Percentiles rank a stretch among this genome's conserved stretches.
Conservation (phyloP, 2,329 filamentous ascomycete species). For the Fusarium sp. region DNA sequence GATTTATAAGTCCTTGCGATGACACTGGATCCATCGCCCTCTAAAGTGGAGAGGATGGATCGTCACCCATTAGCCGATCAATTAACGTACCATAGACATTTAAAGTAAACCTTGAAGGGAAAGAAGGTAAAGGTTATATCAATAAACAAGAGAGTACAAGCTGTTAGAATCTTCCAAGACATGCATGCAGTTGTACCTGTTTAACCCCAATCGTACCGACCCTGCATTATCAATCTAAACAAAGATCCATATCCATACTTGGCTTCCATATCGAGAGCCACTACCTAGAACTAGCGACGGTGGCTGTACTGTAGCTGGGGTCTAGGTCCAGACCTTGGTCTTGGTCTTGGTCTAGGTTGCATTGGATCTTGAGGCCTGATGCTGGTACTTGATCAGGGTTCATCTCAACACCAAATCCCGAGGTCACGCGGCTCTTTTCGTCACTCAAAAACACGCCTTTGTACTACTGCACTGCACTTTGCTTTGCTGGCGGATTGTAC, state of each 20-base stretch:
- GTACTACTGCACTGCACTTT: background rate
- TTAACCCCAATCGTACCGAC: background rate
- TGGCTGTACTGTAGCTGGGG: background rate
- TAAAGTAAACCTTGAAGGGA: background rate
- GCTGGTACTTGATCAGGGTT: background rate
- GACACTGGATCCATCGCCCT: background rate
- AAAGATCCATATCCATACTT: background rate
- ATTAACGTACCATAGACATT: too few relatives aligned
- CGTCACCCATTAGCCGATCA: background rate
- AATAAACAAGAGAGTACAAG: too few relatives aligned
- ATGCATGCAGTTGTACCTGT: background rate
- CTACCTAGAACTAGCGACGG: constrained; percentile 9
- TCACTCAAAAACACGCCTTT: background rate
- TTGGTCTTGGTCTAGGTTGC: background rate
- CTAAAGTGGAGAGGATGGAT: background rate
- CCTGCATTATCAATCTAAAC: constrained; percentile 19
- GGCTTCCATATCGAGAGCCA: background rate
- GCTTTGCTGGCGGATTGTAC: background rate
- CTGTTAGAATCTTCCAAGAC: background rate
- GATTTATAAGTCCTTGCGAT: background rate
- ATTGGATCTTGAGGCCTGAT: constrained; percentile 19
- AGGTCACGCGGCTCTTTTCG: constrained; percentile 5
- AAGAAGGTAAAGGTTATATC: too few relatives aligned
- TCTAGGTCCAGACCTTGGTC: background rate
- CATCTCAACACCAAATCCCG: constrained; percentile 12